Conservation (phyloP, 208 protist species). For the Naegleria fowleri region DNA sequence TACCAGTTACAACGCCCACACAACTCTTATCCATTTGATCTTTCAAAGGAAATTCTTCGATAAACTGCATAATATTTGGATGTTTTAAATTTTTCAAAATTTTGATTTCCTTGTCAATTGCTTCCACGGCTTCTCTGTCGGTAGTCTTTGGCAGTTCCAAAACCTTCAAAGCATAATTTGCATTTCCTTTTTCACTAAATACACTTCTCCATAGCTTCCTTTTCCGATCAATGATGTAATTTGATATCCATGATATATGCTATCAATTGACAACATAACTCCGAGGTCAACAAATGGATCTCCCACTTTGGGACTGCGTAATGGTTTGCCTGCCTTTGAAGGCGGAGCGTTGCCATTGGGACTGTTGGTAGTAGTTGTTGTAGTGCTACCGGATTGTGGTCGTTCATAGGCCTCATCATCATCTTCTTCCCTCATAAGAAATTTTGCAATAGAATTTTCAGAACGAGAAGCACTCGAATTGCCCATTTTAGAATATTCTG, state of each 20-base stretch:
- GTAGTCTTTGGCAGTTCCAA: neutral
- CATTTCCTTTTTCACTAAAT: neutral
- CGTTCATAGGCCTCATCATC: neutral
- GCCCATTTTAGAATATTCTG: neutral
- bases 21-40: slow-evolving; percentile 5
- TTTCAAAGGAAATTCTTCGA: neutral
- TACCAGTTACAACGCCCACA: neutral
- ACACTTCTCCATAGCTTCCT: neutral
- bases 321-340: neutral
- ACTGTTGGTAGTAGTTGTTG: neutral
- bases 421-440: neutral
- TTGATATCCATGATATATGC: neutral
- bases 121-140: neutral
- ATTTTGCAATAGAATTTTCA: neutral
- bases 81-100: neutral
- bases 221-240: neutral
- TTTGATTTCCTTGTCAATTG: neutral
- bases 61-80: neutral
- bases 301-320: neutral
- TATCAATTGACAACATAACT: neutral
- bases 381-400: neutral
- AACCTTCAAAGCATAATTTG: neutral
- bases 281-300: neutral
- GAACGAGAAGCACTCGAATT: neutral
- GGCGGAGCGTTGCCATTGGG: neutral